phyloP scores from a whole-genome alignment of 768 basidiomycete genomes.

The Trametes cingulata region DNA sequence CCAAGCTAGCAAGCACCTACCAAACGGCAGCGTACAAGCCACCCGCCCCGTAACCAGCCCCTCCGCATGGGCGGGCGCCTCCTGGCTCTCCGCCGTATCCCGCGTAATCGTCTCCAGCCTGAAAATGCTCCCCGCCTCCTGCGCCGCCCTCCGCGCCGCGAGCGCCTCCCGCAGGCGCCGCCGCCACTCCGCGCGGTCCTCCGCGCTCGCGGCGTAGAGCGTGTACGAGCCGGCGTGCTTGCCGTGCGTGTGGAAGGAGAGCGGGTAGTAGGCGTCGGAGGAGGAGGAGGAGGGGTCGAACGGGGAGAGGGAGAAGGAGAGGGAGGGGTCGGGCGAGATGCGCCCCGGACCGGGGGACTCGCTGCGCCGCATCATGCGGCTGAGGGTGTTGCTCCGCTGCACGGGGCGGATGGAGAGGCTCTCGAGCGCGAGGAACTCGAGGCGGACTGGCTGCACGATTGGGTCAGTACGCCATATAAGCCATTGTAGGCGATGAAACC shows the following conservation, averaged over 20 bases:
- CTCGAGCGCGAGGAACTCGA: slow-evolving; percentile 14
- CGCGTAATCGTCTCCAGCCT: slow-evolving; percentile 41
- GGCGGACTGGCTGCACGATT: slow-evolving; percentile 8
- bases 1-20: slow-evolving; percentile 24
- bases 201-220: slow-evolving; percentile 45
- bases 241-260: slow-evolving; percentile 46
- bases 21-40: slow-evolving; percentile 50
- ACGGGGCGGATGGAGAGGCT: slow-evolving; percentile 11
- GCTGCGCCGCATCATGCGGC: slow-evolving; percentile 17
- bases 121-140: slow-evolving; percentile 45
- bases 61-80: slow-evolving; percentile 29
- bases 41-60: slow-evolving; percentile 38
- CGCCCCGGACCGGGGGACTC: slow-evolving; percentile 4
- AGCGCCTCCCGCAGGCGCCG: slow-evolving; percentile 46
- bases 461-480: too few relatives aligned
- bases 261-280: slow-evolving; percentile 41
- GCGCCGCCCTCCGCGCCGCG: slow-evolving; percentile 39
- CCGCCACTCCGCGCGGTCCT: slow-evolving; percentile 45
- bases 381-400: slow-evolving; percentile 19
- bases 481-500: background rate
- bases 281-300: too few relatives aligned
- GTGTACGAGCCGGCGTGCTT: slow-evolving; percentile 46
- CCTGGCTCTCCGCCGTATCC: slow-evolving; percentile 39
- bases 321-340: slow-evolving; percentile 8
- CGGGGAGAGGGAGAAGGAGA: background rate